These are phyloP conservation scores for Annona squamosa DNA, from an alignment of 164 flowering plant genomes.

Conservation along the genomic window DNA sequence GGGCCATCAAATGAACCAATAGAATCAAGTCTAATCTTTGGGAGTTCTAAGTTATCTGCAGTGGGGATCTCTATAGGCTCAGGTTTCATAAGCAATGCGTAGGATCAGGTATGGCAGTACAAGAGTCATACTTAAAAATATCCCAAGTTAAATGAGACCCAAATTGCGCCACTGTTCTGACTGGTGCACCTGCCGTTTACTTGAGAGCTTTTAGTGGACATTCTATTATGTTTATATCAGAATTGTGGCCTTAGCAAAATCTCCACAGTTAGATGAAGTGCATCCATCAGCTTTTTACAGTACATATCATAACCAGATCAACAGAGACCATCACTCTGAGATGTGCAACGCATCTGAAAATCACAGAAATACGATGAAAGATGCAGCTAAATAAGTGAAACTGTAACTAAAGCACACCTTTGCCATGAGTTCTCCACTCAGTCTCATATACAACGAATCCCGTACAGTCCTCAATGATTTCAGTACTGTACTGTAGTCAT, in stretches of 20 bases:
- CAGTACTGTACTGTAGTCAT: conserved; percentile 47
- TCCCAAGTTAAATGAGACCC: not conserved
- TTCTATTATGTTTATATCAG: no score
- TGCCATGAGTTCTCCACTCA: conserved; percentile 58
- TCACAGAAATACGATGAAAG: not conserved
- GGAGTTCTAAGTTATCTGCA: no score
- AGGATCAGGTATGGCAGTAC: not conserved
- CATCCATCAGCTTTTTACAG: not conserved
- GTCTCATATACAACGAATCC: conserved; percentile 44
- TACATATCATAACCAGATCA: no score
- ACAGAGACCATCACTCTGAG: not conserved
- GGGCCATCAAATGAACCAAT: no score
- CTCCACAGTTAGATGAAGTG: not conserved
- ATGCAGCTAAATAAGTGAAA: no score
- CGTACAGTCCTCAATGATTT: conserved; percentile 56
- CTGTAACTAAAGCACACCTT: conserved; percentile 43
- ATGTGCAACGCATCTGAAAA: not conserved
- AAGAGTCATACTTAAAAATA: no score
- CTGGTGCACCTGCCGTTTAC: not conserved
- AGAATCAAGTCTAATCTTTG: no score
- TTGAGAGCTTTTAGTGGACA: not conserved
- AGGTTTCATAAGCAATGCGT: no score
- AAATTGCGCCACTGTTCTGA: not conserved
- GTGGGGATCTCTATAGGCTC: no score
- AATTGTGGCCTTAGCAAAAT: not conserved